A percentile compares a stretch with the other conserved stretches of the same genome.
Evolutionary conservation across 129 eudicot genomes (phyloP).

Genomic region (Lactuca sativa): DNA sequence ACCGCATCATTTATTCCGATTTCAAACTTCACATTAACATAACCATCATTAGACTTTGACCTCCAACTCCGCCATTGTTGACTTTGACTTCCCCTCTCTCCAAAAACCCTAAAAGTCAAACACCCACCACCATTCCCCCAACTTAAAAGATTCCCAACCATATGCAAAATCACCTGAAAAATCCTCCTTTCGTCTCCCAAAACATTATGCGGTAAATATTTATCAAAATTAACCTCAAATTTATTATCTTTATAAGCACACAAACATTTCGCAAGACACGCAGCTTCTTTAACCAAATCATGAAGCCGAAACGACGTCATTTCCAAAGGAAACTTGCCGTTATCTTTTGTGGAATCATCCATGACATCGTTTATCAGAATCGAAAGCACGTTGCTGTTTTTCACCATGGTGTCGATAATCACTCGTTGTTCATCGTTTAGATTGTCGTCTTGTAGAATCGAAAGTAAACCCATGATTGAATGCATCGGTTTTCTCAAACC

Average conservation of each 20-base stretch:
- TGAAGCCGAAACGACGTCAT: conserved; percentile 53
- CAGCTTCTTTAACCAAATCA: conserved; percentile 60
- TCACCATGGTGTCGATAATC: conserved; percentile 57
- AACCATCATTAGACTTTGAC: conserved; percentile 52
- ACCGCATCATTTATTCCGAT: conserved; percentile 39
- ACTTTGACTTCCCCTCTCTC: conserved; percentile 51
- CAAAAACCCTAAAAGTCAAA: conserved; percentile 41
- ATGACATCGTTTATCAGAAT: conserved; percentile 62
- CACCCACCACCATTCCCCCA: conserved; percentile 57
- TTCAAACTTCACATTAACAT: conserved; percentile 49
- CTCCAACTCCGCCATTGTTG: conserved; percentile 65
- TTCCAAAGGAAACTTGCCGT: conserved; percentile 50
- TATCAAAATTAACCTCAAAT: conserved; percentile 54
- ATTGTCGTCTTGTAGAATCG: conserved; percentile 56
- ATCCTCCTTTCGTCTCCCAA: conserved; percentile 75
- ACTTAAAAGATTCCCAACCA: conserved; percentile 63
- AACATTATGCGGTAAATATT: conserved; percentile 51
- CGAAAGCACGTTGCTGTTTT: conserved; percentile 58
- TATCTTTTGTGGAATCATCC: conserved; percentile 57
- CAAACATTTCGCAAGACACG: conserved; percentile 68
- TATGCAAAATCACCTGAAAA: conserved; percentile 76
- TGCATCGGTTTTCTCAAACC: conserved; percentile 77
- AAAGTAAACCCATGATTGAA: conserved; percentile 65
- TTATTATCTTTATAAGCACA: conserved; percentile 50
- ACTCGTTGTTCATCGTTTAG: conserved; percentile 38